Evolutionary conservation across 192 early-diverging fungal genomes (phyloP).

Genomic region (Linnemannia hyalina): DNA sequence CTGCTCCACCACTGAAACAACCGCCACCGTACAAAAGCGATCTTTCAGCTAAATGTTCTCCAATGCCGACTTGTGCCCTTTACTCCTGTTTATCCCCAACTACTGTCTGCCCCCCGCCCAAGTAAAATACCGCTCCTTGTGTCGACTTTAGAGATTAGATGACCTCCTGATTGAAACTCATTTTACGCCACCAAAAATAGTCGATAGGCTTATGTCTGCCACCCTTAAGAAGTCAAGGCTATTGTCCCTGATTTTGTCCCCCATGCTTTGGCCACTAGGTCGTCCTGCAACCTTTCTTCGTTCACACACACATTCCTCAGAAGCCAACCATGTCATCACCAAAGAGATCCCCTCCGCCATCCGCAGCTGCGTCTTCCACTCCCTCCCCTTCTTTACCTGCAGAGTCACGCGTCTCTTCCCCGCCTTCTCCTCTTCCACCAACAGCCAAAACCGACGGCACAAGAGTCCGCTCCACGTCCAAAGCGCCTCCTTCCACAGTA

Average conservation of each 20-base stretch:
- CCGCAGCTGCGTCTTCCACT: background rate
- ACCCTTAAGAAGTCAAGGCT: background rate
- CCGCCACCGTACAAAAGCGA: too few relatives aligned
- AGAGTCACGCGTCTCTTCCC: background rate
- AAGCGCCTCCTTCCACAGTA: background rate
- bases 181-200: background rate
- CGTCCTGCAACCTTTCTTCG: background rate
- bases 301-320: background rate
- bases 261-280: background rate
- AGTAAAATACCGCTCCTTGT: too few relatives aligned
- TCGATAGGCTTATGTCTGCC: background rate
- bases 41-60: too few relatives aligned
- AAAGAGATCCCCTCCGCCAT: background rate
- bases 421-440: background rate
- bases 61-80: too few relatives aligned
- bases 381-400: background rate
- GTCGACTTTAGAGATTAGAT: too few relatives aligned
- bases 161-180: too few relatives aligned
- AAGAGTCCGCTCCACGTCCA: background rate
- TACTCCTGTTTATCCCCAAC: too few relatives aligned
- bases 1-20: too few relatives aligned
- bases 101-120: too few relatives aligned
- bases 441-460: background rate
- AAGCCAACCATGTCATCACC: conserved; percentile 20
- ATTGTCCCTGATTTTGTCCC: background rate